These are phyloP conservation scores for Aspergillus avenaceus DNA, from an alignment of 495 filamentous ascomycete genomes.

Conservation along the genomic window DNA sequence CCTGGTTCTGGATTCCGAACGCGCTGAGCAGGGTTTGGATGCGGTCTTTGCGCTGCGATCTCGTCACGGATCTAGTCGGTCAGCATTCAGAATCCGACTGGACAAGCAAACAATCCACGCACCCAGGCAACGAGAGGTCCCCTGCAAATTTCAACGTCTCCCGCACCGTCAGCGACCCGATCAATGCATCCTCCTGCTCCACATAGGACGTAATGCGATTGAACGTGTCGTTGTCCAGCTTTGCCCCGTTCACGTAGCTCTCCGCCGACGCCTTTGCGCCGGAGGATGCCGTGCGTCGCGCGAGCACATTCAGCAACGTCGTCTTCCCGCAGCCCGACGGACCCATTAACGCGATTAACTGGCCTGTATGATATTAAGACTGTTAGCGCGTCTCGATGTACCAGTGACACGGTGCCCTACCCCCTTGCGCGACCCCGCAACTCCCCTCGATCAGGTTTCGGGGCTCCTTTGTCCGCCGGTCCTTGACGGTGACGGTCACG, in stretches of 20 bases:
- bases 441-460: slow-evolving; percentile 36
- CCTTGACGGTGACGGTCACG: slow-evolving; percentile 64
- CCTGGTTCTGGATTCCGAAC: slow-evolving; percentile 62
- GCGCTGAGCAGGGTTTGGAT: slow-evolving; percentile 53
- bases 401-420: slow-evolving; percentile 10
- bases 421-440: slow-evolving; percentile 26
- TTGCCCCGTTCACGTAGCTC: slow-evolving; percentile 55
- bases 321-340: slow-evolving; percentile 75
- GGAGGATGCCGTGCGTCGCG: slow-evolving; percentile 49
- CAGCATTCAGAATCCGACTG: too few species aligned
- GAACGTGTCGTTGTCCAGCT: slow-evolving; percentile 25
- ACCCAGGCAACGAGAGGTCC: slow-evolving; percentile 55
- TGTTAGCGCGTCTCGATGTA: background rate
- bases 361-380: slow-evolving; percentile 42
- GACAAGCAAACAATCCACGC: too few species aligned
- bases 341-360: slow-evolving; percentile 73
- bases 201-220: slow-evolving; percentile 64
- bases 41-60: slow-evolving; percentile 47
- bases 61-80: slow-evolving; percentile 29
- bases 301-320: slow-evolving; percentile 70
- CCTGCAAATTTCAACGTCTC: slow-evolving; percentile 74
- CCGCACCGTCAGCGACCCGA: slow-evolving; percentile 69
- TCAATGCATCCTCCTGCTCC: slow-evolving; percentile 80
- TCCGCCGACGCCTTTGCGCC: slow-evolving; percentile 45
- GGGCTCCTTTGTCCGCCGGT: slow-evolving; percentile 57